Evolutionary conservation across 305 asterid genomes (phyloP).

Genomic region (Petunia hybrid): DNA sequence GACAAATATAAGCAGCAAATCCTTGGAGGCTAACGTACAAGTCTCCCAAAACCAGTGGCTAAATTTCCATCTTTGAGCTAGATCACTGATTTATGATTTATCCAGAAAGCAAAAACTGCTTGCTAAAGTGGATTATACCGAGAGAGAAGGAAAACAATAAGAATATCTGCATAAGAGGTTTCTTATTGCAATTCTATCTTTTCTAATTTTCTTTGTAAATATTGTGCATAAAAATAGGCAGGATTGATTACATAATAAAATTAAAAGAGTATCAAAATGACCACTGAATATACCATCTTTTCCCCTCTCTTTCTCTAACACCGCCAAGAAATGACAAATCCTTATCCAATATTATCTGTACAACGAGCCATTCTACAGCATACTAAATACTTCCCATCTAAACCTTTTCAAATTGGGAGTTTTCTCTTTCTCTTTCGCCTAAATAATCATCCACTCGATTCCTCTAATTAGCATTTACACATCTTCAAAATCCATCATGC

Average conservation of each 20-base stretch:
- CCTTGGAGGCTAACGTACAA: not conserved
- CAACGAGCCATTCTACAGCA: not conserved
- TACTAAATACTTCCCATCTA: not conserved
- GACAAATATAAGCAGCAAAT: not conserved
- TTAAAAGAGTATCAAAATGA: not conserved
- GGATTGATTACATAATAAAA: not conserved
- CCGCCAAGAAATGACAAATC: not conserved
- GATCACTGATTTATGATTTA: not conserved
- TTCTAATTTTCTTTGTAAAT: not conserved
- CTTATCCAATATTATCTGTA: not conserved
- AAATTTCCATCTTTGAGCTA: not conserved
- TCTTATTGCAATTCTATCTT: not conserved
- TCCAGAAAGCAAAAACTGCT: not conserved
- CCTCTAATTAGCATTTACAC: not conserved
- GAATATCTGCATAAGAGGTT: not conserved
- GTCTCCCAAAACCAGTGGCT: not conserved
- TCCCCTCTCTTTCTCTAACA: not conserved
- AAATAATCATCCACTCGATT: not conserved
- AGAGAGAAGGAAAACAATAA: not conserved
- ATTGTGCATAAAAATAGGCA: not conserved
- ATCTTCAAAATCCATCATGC: not conserved
- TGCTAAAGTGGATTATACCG: not conserved
- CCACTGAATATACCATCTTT: not conserved
- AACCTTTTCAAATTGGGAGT: not conserved
- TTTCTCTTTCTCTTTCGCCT: not conserved